Conservation (phyloP, 257 asterid species). For the Solanum clarkiae region DNA sequence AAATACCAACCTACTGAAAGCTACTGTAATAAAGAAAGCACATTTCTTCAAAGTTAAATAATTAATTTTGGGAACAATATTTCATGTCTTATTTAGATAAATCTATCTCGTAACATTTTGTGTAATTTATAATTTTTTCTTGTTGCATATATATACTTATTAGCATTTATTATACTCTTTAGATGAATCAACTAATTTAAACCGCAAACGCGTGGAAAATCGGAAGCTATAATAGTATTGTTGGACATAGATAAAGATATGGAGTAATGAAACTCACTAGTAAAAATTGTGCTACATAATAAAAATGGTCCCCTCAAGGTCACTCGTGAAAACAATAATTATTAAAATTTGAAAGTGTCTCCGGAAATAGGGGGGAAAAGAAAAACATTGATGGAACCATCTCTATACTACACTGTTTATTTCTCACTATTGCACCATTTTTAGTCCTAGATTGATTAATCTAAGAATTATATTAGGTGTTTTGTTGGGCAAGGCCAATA, state of each 20-base stretch:
- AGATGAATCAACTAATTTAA: not conserved
- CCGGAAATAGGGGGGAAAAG: not conserved
- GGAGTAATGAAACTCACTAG: constrained; percentile 8
- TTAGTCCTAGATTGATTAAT: not conserved
- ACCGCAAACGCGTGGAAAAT: not conserved
- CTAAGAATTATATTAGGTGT: not conserved
- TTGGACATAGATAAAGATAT: not conserved
- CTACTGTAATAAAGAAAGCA: no score
- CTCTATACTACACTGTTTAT: not conserved
- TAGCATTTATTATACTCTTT: not conserved
- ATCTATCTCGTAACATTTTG: not conserved
- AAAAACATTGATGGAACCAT: not conserved
- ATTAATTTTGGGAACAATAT: not conserved
- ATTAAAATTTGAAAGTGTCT: constrained; percentile 9
- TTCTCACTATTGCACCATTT: not conserved
- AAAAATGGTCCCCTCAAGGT: constrained; percentile 47
- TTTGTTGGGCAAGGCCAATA: no score
- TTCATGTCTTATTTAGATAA: not conserved
- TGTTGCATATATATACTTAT: not conserved
- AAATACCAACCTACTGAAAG: no score
- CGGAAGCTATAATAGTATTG: not conserved
- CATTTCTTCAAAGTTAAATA: not conserved
- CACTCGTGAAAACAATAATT: constrained; percentile 19
- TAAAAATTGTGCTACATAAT: constrained; percentile 1
- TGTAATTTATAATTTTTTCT: not conserved